A percentile compares a stretch with the other conserved stretches of the same genome.
phyloP scores from a whole-genome alignment of 73 alveolate species.

The Symbiodinium pilosum region DNA sequence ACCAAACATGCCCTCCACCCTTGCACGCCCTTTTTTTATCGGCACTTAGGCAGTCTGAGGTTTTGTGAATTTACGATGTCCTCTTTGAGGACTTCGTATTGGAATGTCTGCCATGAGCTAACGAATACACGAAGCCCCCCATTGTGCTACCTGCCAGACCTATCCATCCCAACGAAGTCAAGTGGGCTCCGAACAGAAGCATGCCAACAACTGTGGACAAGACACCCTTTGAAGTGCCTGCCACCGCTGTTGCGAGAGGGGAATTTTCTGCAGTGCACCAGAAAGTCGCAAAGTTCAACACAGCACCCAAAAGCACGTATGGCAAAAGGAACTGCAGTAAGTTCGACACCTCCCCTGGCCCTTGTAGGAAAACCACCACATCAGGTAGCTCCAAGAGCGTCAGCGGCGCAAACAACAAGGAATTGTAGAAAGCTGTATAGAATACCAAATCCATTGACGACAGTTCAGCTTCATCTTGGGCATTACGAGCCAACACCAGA shows the following conservation, averaged over 20 bases:
- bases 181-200: slow-evolving; percentile 55
- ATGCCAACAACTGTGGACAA: slow-evolving; percentile 56
- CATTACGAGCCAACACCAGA: slow-evolving; percentile 65
- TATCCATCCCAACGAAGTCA: slow-evolving; percentile 54
- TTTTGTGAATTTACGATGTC: not conserved
- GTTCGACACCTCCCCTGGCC: slow-evolving; percentile 38
- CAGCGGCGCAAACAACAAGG: slow-evolving; percentile 45
- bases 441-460: slow-evolving; percentile 56
- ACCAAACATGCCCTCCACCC: too few relatives aligned
- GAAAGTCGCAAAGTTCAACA: slow-evolving; percentile 78
- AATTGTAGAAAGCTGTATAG: slow-evolving; percentile 80
- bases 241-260: slow-evolving; percentile 77
- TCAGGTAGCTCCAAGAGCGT: not conserved
- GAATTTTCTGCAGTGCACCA: slow-evolving; percentile 85
- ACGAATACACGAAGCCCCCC: slow-evolving; percentile 79
- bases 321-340: slow-evolving; percentile 48
- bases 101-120: slow-evolving; percentile 33
- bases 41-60: too few relatives aligned
- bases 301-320: slow-evolving; percentile 55
- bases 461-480: slow-evolving; percentile 46
- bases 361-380: not conserved
- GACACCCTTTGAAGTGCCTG: slow-evolving; percentile 55
- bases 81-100: not conserved
- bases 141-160: slow-evolving; percentile 50
- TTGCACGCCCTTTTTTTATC: too few relatives aligned